These are phyloP conservation scores for Lantana camara DNA, from an alignment of 257 asterid species.

Conservation along the genomic window DNA sequence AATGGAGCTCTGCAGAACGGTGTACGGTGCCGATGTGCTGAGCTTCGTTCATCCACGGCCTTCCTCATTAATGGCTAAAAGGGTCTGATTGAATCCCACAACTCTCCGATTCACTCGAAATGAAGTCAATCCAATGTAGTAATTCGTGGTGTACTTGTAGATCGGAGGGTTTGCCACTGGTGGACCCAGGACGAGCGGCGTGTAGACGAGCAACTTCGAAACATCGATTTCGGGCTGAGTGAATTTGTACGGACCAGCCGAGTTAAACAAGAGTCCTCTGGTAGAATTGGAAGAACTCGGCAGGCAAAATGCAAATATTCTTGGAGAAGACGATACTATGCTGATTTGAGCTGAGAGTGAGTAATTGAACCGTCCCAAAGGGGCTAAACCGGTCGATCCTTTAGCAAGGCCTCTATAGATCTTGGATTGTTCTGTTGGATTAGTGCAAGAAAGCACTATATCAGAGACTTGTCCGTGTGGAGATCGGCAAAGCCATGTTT, in stretches of 20 bases:
- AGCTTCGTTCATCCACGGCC: slow-evolving; percentile 38
- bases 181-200: slow-evolving; percentile 32
- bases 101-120: slow-evolving; percentile 21
- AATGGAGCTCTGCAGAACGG: slow-evolving; percentile 27
- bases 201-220: slow-evolving; percentile 30
- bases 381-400: slow-evolving; percentile 41
- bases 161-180: too few relatives aligned
- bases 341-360: slow-evolving; percentile 41
- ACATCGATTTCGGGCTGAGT: slow-evolving; percentile 27
- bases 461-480: slow-evolving; percentile 29
- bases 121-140: slow-evolving; percentile 34
- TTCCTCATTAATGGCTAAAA: slow-evolving; percentile 23
- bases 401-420: slow-evolving; percentile 34
- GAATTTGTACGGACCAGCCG: slow-evolving; percentile 36
- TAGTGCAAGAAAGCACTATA: slow-evolving; percentile 28
- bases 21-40: slow-evolving; percentile 31
- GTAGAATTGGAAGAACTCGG: slow-evolving; percentile 29
- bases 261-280: slow-evolving; percentile 32
- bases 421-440: neutral
- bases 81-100: slow-evolving; percentile 27
- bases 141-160: slow-evolving; percentile 23
- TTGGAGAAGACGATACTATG: slow-evolving; percentile 31
- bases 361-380: slow-evolving; percentile 43
- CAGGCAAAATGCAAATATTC: slow-evolving; percentile 37
- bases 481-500: slow-evolving; percentile 6